Percentiles rank a stretch among this genome's conserved stretches.
These are phyloP conservation scores for Trypanosoma boissoni DNA, from an alignment of 208 protist genomes.

Conservation along the genomic window DNA sequence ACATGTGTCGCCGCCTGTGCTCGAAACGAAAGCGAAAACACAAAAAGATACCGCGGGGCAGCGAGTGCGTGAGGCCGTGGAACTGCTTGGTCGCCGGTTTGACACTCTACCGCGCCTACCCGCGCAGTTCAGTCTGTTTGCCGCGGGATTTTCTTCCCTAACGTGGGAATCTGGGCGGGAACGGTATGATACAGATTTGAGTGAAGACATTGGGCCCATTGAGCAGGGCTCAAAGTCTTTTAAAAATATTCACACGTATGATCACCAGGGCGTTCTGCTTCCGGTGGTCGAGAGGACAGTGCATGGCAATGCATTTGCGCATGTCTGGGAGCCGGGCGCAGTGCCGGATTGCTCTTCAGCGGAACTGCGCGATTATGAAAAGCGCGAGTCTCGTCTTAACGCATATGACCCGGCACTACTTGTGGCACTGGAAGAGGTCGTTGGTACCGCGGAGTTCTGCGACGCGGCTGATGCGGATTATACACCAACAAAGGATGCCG, in stretches of 20 bases:
- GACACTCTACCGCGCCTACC: background rate
- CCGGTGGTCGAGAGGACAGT: background rate
- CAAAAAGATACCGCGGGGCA: background rate
- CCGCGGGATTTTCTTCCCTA: constrained; percentile 9
- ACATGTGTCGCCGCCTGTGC: too few species aligned
- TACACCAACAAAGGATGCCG: constrained; percentile 25
- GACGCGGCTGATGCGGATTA: constrained; percentile 32
- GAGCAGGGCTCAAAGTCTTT: constrained; percentile 9
- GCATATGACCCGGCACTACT: constrained; percentile 8
- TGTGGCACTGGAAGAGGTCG: background rate
- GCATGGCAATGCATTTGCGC: background rate
- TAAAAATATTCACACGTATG: constrained; percentile 16
- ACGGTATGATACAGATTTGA: background rate
- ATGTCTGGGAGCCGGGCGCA: constrained; percentile 10
- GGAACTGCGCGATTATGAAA: constrained; percentile 1
- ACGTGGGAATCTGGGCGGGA: background rate
- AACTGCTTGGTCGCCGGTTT: background rate
- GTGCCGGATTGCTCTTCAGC: constrained; percentile 3
- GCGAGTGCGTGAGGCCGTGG: background rate
- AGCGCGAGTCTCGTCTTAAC: background rate
- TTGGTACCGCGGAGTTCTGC: constrained; percentile 22
- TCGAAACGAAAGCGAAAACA: background rate
- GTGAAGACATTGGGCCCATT: background rate
- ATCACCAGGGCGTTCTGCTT: constrained; percentile 13
- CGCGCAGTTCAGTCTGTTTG: constrained; percentile 11